phyloP scores from a whole-genome alignment of 2,329 filamentous ascomycete species.

The Botrytis aclada region DNA sequence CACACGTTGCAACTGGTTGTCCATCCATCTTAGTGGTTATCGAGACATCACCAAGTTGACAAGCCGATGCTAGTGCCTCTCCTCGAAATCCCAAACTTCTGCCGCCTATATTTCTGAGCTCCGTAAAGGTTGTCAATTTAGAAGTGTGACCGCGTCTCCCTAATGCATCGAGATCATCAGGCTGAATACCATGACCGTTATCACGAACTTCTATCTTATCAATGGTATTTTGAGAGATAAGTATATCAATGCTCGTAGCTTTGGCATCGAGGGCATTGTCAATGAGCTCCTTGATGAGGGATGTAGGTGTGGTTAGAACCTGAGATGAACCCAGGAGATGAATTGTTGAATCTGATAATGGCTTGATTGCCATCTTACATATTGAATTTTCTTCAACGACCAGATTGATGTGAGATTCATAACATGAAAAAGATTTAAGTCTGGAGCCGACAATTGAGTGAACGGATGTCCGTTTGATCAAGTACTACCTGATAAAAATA shows the following conservation, averaged over 20 bases:
- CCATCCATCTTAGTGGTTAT: constrained; percentile 62
- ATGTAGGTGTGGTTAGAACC: constrained; percentile 56
- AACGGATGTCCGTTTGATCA: not conserved
- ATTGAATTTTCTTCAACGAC: too few species aligned
- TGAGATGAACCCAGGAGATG: constrained; percentile 60
- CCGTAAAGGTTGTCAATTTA: constrained; percentile 64
- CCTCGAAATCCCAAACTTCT: constrained; percentile 72
- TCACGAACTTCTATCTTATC: constrained; percentile 68
- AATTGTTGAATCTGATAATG: constrained; percentile 48
- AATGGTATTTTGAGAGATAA: constrained; percentile 62
- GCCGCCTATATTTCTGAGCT: constrained; percentile 55
- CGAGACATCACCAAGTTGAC: constrained; percentile 55
- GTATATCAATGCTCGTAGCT: constrained; percentile 63
- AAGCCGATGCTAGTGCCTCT: constrained; percentile 66
- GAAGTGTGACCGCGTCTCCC: constrained; percentile 70
- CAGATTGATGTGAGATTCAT: not conserved
- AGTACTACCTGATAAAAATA: constrained; percentile 6
- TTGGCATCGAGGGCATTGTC: constrained; percentile 74
- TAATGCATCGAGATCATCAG: constrained; percentile 58
- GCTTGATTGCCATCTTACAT: constrained; percentile 41
- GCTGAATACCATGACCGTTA: constrained; percentile 68
- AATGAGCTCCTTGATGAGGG: constrained; percentile 71
- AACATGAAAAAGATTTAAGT: not conserved
- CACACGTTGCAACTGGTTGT: constrained; percentile 54
- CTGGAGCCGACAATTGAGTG: not conserved